Evolutionary conservation across 331 rosid genomes (phyloP), one percentile per base, ranked within the genome.

Genomic region (Quercus tomentella): DNA sequence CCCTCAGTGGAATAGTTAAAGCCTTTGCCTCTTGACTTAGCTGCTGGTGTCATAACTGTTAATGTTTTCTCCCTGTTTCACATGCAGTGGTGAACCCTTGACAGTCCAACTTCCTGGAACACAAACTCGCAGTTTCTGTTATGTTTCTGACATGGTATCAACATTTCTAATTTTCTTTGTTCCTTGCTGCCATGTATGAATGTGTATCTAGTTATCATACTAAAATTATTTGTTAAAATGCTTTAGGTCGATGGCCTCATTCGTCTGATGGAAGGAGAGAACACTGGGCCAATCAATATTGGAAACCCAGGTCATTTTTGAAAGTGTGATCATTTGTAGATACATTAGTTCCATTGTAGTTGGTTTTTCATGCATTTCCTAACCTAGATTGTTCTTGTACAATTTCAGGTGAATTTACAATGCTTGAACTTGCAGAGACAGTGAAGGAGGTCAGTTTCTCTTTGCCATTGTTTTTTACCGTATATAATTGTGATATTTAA

Each of bases 111-210:
- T 88, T 58, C 98, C 98, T 1, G 98, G 98, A 82, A 91, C 98
- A 25, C 98, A 94, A 74, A 94, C 98, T 78, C 95, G 98, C 65
- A 92, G 98, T 84, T 94, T 94, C 88, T 94, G 98, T 69, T 94
- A 80, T 76, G 98, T 94, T 79, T 91, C 97, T 62, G 97, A 94
- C 86, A 83, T 94, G 97, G 98, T 94, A 80, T 75, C 73, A 62
- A 80, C 51, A 17, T 69, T 43, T 49, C 6, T 18, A 20, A 76
- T 63, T 49, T 56, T 28, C 74, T 45, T 79, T 66, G 49, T 57
- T 10, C 62, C 26, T 37, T 43, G 18, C 17, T 71, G 49, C 18
- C 37, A 14, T 68, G 72, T 70, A 23, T 51, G 80, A 56, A 23
- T 74, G n/a, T 61, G 55, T 70, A 51, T 60, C 31, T 17, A 17